Base-by-base conservation (phyloP, 352 stramenopile genomes). In the Globisporangium orthogonon region DNA sequence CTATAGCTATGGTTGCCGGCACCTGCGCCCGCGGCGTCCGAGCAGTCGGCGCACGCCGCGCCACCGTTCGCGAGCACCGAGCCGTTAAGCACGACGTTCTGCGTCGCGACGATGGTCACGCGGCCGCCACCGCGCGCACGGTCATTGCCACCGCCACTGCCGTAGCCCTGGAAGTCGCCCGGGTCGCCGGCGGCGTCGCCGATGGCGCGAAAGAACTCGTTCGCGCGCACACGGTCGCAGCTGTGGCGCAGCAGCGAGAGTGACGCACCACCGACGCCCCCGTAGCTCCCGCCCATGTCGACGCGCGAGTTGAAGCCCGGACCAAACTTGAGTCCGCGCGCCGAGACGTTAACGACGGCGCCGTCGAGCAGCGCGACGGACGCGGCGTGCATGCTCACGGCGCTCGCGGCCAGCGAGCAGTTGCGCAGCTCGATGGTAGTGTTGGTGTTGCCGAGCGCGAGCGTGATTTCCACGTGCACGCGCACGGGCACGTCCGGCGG, bases 111-210 rank as follows among this genome's bases (percentile, higher is more conserved):
- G 15, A 95, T 45, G 7, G 71, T 61, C 43, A 95, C 79, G 4
- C 79, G 66, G 7, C 85, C 85, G 13, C 80, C 85, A 15, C 85
- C 85, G 9, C 83, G 81, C 54, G 70, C 72, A 2, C 67, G 28
- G 54, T 87, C 75, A 53, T 69, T 73, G 29, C 85, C 83, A 29
- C 85, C 85, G 15, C 85, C 85, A 62, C 83, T 95, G 3, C 85
- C 85, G 61, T 93, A 95, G 13, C 81, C 85, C 62, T 79, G 78
- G 53, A 95, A 95, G 57, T 88, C 85, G 18, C 69, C 70, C 18
- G 62, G 50, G 28, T 77, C 63, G 0, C 70, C 85, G 3, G 57
- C 63, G 1, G 84, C 72, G 59, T 88, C 78, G 1, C 85, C 85
- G 43, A 95, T 84, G 9, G 69, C 67, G 14, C 75, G 68, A 40